Base-by-base conservation (phyloP, 495 filamentous ascomycete species). In the Tetracladium setigerum region DNA sequence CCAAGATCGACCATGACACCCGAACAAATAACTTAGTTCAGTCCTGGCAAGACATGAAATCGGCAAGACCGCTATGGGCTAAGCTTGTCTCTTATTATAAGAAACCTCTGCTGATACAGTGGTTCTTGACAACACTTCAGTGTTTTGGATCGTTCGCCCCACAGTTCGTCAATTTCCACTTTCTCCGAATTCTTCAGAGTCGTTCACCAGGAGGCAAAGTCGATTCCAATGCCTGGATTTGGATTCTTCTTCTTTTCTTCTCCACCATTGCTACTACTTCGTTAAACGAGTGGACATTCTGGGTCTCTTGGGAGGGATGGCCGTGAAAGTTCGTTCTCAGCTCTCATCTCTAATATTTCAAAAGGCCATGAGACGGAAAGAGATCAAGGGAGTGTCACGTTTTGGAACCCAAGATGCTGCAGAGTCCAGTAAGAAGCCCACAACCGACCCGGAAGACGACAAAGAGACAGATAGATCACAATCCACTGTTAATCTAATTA, bases 351-450 rank as follows among this genome's bases (percentile, higher is more conserved):
- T 87, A 15, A 74, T 91, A 9, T 90, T 90, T 50, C 73, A 78
- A 34, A 92, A 94, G 60, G 73, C 85, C 0, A 82, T 87, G 78
- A 77, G 82, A 22, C 74, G 81, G 32, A 94, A 92, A 55, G 86
- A 94, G 61, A 78, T 85, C 19, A 91, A 86, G 56, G 71, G 67
- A 31, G 57, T 62, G 11, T 51, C 51, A 19, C 77, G 71, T 48
- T n/a, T 30, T 19, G 49, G 46, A 38, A 33, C 52, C 4, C 12
- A 30, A 24, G 37, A 52, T 5, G 41, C 41, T 8, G 30, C 46
- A 2, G 19, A 24, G 6, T 38, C 44, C 12, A 37, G n/a, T 13
- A 52, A 57, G 39, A 45, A 50, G 24, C 34, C 61, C 4, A 59
- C 69, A 4, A 57, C 57, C 3, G 71, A 72, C 5, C 67, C 68